Base-by-base conservation (phyloP, 225 moss, liverwort and hornwort species). In the Marchantia paleacea region DNA sequence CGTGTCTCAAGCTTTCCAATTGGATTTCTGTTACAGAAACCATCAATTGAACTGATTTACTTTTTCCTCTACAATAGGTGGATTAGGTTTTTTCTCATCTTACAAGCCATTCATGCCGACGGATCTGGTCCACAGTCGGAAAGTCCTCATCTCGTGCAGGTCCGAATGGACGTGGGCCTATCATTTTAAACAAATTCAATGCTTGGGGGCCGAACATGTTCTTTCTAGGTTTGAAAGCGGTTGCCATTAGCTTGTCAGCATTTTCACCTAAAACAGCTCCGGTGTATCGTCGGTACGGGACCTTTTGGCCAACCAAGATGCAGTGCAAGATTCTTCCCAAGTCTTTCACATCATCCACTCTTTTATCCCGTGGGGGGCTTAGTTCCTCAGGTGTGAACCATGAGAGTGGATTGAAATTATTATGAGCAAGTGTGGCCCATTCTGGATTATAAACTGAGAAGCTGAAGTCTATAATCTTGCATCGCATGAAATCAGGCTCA, bases 381-480 rank as follows among this genome's bases (percentile, higher is more conserved):
- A 65, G 6, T n/a, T 63, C 77, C 4, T 65, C 62, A 7, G 63
- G 77, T 1, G 5, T 66, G 65, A 66, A 66, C 78, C 78, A 78
- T 24, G 65, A 7, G 12, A 0, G 6, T 3, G 10, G 25, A 12
- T 78, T 24, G n/a, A 78, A 78, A 8, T 63, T n/a, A n/a, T 50
- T 61, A 25, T 61, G 47, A 29, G 14, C 12, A 7, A 24, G 20
- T 24, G 18, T 11, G 12, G 77, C 78, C 49, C 1, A 3, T 3
- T 78, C 65, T 0, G 65, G 26, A 10, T 19, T 51, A 20, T 66
- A 78, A 3, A 11, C 14, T 12, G 65, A 15, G 6, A 3, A 28
- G 7, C 78, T 52, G 25, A 78, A 78, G 65, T 65, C 78, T 29
- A 66, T 52, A 22, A 78, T 64, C 50, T 78, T 78, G 7, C 64